These are phyloP conservation scores for Arthroderma sp. DNA, from an alignment of 2,329 filamentous ascomycete genomes.

Conservation along the genomic window DNA sequence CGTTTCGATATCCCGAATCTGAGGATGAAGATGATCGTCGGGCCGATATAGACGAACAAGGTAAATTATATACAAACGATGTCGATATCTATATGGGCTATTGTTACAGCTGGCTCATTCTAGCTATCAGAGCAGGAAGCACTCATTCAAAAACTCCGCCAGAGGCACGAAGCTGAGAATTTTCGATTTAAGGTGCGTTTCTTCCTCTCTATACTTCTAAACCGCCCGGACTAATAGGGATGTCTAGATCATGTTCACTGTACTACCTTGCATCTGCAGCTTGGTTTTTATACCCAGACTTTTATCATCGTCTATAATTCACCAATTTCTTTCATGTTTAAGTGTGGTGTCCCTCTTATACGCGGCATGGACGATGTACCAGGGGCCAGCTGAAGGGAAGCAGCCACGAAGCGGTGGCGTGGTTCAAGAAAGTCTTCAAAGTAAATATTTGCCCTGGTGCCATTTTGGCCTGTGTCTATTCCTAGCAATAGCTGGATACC, in stretches of 20 bases:
- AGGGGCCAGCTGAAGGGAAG: too few species aligned
- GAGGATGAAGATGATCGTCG: conserved; percentile 42
- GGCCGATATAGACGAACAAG: conserved; percentile 63
- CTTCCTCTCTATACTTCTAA: not conserved
- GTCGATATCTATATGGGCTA: not conserved
- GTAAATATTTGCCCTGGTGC: too few species aligned
- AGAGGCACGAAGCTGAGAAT: conserved; percentile 27
- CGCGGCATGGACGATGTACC: conserved; percentile 26
- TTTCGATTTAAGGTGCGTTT: conserved; percentile 27
- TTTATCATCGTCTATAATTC: not conserved
- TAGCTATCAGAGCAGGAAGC: conserved; percentile 27
- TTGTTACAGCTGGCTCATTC: conserved; percentile 1
- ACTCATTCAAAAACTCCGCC: conserved; percentile 24
- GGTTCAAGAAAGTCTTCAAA: too few species aligned
- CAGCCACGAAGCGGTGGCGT: too few species aligned
- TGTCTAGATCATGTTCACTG: conserved; percentile 23
- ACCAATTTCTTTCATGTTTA: conserved; percentile 15
- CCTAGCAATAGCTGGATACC: conserved; percentile 17
- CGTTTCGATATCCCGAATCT: conserved; percentile 62
- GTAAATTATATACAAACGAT: conserved; percentile 25
- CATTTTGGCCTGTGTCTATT: conserved; percentile 4
- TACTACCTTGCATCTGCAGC: conserved; percentile 17
- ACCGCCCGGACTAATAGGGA: conserved; percentile 7
- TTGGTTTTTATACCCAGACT: conserved; percentile 3
- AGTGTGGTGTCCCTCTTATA: conserved; percentile 24